Percentiles rank a stretch among this genome's conserved stretches.
Evolutionary conservation across 164 flowering plant species (phyloP).

Genomic region (Vitis cinerea): DNA sequence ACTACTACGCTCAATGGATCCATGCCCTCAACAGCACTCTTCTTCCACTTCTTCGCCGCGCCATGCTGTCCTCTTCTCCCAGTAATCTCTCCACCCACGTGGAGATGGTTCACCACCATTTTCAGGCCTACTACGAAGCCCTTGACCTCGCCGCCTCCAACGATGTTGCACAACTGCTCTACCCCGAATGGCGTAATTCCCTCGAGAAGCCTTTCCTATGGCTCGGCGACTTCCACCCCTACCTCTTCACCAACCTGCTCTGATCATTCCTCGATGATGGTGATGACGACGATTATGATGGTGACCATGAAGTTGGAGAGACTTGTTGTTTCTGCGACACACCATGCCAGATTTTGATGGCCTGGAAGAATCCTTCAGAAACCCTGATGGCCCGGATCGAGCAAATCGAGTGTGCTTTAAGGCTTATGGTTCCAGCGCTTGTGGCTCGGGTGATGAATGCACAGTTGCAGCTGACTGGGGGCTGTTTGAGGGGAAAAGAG

Average conservation of each 20-base stretch:
- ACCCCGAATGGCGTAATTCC: conserved; percentile 61
- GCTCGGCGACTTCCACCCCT: conserved; percentile 80
- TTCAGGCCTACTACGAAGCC: conserved; percentile 59
- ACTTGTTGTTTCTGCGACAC: not conserved
- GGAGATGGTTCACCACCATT: conserved; percentile 52
- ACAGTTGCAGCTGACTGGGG: conserved; percentile 47
- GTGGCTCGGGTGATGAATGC: conserved; percentile 33
- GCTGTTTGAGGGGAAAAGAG: conserved; percentile 16
- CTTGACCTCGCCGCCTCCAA: conserved; percentile 61
- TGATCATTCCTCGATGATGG: conserved; percentile 44
- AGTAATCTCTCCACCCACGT: conserved; percentile 42
- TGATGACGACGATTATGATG: conserved; percentile 9
- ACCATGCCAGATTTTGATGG: conserved; percentile 37
- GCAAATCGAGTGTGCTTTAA: conserved; percentile 64
- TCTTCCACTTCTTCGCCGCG: conserved; percentile 51
- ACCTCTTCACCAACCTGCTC: conserved; percentile 64
- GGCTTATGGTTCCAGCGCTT: conserved; percentile 68
- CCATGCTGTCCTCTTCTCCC: conserved; percentile 32
- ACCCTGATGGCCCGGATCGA: conserved; percentile 35
- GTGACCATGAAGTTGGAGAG: conserved; percentile 1
- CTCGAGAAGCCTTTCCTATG: conserved; percentile 77
- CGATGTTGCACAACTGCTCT: conserved; percentile 53
- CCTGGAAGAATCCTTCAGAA: conserved; percentile 45
- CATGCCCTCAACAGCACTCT: conserved; percentile 42
- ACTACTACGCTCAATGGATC: conserved; percentile 64